phyloP scores from a whole-genome alignment of 2,329 filamentous ascomycete genomes.

The Aspergillus intermedius region DNA sequence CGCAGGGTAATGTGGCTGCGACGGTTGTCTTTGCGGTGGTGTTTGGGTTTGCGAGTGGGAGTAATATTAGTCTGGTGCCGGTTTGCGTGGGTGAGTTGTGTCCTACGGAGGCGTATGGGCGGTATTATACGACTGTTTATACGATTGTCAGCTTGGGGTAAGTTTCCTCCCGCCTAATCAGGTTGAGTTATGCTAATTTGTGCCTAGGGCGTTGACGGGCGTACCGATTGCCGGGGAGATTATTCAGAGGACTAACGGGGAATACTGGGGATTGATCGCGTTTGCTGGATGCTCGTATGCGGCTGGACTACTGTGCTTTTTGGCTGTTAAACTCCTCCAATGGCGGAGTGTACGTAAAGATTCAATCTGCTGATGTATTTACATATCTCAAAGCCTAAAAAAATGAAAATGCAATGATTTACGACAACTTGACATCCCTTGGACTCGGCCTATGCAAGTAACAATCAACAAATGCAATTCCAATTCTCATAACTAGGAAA shows the following conservation, averaged over 20 bases:
- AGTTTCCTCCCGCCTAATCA: background rate
- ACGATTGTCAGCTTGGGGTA: constrained; percentile 24
- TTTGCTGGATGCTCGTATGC: constrained; percentile 17
- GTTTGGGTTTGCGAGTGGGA: constrained; percentile 34
- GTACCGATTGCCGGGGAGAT: constrained; percentile 23
- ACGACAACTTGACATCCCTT: background rate
- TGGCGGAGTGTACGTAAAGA: background rate
- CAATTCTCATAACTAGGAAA: background rate
- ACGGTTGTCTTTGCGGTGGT: constrained; percentile 16
- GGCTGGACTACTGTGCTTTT: constrained; percentile 12
- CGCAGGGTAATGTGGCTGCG: constrained; percentile 10
- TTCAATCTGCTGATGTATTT: background rate
- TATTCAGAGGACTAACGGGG: constrained; percentile 20
- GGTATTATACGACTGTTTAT: constrained; percentile 32
- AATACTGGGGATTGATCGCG: constrained; percentile 22
- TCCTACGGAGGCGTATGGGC: constrained; percentile 34
- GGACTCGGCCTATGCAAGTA: background rate
- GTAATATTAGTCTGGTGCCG: constrained; percentile 34
- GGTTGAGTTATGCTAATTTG: background rate
- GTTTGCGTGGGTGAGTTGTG: constrained; percentile 45
- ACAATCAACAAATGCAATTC: background rate
- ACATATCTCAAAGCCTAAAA: background rate
- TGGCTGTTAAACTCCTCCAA: constrained; percentile 7
- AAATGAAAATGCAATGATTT: background rate
- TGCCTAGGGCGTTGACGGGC: constrained; percentile 16